Evolutionary conservation across 306 rosid species (phyloP).

Genomic region (Abrus pulchellus): DNA sequence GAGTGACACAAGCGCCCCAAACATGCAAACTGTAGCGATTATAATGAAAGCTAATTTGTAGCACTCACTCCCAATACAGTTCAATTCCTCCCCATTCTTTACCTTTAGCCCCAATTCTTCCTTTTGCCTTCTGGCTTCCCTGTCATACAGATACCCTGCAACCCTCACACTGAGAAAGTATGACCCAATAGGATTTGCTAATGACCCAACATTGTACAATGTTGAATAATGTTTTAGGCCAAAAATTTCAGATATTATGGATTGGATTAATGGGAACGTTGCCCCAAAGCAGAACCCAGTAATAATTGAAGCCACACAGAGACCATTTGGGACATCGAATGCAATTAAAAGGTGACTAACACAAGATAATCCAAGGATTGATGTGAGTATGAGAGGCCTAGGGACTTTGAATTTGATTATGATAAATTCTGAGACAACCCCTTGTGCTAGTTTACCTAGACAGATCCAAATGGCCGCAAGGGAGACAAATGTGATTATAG

Average conservation of each 20-base stretch:
- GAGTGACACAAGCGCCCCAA: slow-evolving; percentile 61
- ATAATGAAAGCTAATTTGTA: slow-evolving; percentile 56
- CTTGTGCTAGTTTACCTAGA: slow-evolving; percentile 57
- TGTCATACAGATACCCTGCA: slow-evolving; percentile 59
- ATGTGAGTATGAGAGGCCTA: slow-evolving; percentile 60
- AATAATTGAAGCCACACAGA: slow-evolving; percentile 68
- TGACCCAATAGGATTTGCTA: slow-evolving; percentile 73
- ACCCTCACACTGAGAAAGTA: slow-evolving; percentile 55
- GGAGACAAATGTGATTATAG: slow-evolving; percentile 63
- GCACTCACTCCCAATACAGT: slow-evolving; percentile 56
- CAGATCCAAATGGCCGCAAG: slow-evolving; percentile 66
- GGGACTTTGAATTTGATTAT: slow-evolving; percentile 54
- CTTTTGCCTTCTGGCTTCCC: slow-evolving; percentile 56
- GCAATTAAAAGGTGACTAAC: slow-evolving; percentile 64
- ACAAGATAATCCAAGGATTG: slow-evolving; percentile 55
- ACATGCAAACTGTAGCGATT: slow-evolving; percentile 51
- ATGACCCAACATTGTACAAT: slow-evolving; percentile 76
- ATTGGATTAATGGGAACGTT: slow-evolving; percentile 72
- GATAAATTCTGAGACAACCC: slow-evolving; percentile 57
- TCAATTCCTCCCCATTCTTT: slow-evolving; percentile 55
- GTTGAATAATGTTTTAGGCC: slow-evolving; percentile 80
- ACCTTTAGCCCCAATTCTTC: slow-evolving; percentile 38
- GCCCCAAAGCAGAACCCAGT: slow-evolving; percentile 88
- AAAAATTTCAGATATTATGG: slow-evolving; percentile 82
- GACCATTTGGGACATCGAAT: slow-evolving; percentile 59